These are phyloP conservation scores for Pistacia atlantica DNA, from an alignment of 345 rosid species.

Conservation along the genomic window DNA sequence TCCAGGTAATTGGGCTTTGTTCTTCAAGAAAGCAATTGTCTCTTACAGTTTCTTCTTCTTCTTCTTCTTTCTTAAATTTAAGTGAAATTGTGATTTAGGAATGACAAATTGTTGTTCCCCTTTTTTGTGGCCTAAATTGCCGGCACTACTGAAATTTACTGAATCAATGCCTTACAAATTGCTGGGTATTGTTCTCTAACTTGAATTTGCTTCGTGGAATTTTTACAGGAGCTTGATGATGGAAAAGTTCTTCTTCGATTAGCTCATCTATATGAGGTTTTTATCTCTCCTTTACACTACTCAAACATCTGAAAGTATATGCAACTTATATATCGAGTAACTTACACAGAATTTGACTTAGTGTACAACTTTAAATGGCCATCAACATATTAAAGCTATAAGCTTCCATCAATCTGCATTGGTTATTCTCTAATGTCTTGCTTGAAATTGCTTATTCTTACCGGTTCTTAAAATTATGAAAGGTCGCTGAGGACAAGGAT, in stretches of 20 bases:
- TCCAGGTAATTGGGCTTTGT: slow-evolving; percentile 56
- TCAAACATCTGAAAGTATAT: not conserved
- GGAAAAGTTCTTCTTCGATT: slow-evolving; percentile 81
- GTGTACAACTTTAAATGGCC: not conserved
- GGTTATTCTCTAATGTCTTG: not conserved
- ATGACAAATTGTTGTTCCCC: not conserved
- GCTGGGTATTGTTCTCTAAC: slow-evolving; percentile 15
- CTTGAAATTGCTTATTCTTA: not conserved
- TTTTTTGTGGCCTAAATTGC: not conserved
- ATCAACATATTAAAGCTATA: not conserved
- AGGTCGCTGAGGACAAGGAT: slow-evolving; percentile 61
- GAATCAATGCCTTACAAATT: not conserved
- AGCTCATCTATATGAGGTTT: slow-evolving; percentile 90
- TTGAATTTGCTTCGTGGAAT: not conserved
- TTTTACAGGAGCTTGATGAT: slow-evolving; percentile 69
- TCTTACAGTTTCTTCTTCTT: not conserved
- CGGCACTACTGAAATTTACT: not conserved
- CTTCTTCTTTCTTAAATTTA: not conserved
- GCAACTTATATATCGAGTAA: not conserved
- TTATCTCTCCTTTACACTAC: slow-evolving; percentile 9
- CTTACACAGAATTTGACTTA: not conserved
- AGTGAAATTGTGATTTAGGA: not conserved
- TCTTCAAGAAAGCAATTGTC: not conserved
- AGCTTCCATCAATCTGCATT: not conserved
- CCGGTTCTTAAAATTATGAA: slow-evolving; percentile 14